Base-by-base conservation (phyloP, 495 filamentous ascomycete species). In the Aspergillus ostianus region DNA sequence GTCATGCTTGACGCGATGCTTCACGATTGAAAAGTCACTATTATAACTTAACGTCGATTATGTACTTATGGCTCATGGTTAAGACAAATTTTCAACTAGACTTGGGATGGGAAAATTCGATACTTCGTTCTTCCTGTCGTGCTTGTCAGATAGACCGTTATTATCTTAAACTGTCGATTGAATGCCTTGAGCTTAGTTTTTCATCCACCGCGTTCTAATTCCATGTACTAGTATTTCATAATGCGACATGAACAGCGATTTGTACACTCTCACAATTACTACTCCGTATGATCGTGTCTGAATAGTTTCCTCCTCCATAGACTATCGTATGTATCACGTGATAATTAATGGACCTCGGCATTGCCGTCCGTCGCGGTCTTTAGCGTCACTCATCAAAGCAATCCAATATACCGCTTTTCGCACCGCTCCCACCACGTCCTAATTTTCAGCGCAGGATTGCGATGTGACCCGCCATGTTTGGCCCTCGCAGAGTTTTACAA, bases 401-500 rank as follows among this genome's bases (percentile, higher is more conserved):
- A 13, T 49, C 4, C 47, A 20, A 49, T 41, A 13, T 15, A 41
- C 36, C 36, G 12, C n/a, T 20, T 6, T 17, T 49, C 47, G n/a
- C 47, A n/a, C 52, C 20, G 6, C 20, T 20, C 20, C 13, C 20
- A 54, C 10, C 30, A 53, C 30, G 21, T 27, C 26, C 6, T 26
- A 26, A 21, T 15, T 27, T 27, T 26, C 49, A 12, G 44, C 7
- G 45, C 26, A 32, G n/a, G 32, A 44, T 19, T 56, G 54, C 45
- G 45, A 56, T 44, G 53, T 55, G 53, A 55, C 30, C 64, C 67
- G 23, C 46, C 17, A 78, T 78, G 76, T 58, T 64, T 46, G 51
- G 67, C 58, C 61, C 66, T 49, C 65, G 70, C 48, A 65, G 56
- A 56, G 48, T 68, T 45, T 36, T 73, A 53, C 74, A 68, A 45